Percentiles rank a stretch among this genome's conserved stretches.
Conservation (phyloP, 148 eudicot species). For the Oxyria digyna region DNA sequence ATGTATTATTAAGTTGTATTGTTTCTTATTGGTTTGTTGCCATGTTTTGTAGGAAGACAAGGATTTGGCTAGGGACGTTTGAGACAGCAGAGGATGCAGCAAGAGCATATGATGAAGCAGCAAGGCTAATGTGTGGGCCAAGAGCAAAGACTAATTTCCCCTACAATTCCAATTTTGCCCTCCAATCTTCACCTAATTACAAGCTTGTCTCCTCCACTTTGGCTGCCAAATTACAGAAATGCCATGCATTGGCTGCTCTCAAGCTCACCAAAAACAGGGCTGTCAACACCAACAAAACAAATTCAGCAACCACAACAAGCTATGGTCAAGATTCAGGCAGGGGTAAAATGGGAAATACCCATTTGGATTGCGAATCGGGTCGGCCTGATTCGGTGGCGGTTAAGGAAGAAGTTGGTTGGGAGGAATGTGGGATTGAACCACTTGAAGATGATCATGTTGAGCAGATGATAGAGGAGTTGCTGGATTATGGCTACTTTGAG, state of each 20-base stretch:
- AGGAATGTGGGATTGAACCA: constrained; percentile 1
- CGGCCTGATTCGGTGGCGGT: not conserved
- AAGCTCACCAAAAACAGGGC: constrained; percentile 8
- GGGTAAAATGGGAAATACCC: constrained; percentile 1
- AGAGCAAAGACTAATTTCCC: constrained; percentile 44
- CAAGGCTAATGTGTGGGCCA: constrained; percentile 52
- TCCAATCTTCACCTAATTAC: constrained; percentile 13
- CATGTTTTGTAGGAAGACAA: constrained; percentile 40
- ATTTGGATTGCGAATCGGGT: not conserved
- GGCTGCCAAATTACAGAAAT: constrained; percentile 47
- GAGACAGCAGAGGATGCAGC: constrained; percentile 80
- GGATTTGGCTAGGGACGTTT: constrained; percentile 69
- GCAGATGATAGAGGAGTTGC: constrained; percentile 16
- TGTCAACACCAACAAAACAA: not conserved
- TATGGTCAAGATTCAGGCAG: not conserved
- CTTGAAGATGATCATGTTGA: constrained; percentile 7
- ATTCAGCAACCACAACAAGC: not conserved
- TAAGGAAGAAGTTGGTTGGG: not conserved
- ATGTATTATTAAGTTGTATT: too few relatives aligned
- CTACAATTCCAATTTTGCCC: constrained; percentile 18
- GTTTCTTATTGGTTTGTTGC: not conserved
- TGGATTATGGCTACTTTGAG: constrained; percentile 13
- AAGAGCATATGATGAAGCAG: constrained; percentile 63
- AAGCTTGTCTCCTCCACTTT: constrained; percentile 38
- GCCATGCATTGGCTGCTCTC: constrained; percentile 36